Conservation (phyloP, 768 basidiomycete species). For the Pleurotus tuoliensis region DNA sequence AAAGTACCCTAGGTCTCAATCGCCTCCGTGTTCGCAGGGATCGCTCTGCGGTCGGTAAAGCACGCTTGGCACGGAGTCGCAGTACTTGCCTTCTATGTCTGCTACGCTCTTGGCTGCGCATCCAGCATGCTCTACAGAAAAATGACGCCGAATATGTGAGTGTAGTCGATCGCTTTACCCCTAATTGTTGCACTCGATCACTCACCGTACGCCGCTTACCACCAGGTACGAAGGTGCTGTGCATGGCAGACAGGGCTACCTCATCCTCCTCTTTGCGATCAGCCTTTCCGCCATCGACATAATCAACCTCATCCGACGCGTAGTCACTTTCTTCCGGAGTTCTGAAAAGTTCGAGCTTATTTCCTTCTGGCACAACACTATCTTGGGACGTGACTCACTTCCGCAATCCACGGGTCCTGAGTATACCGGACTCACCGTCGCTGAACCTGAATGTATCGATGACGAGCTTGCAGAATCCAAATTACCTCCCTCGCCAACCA, state of each 20-base stretch:
- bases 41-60: constrained; percentile 74
- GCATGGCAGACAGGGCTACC: constrained; percentile 64
- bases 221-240: constrained; percentile 63
- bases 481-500: constrained; percentile 19
- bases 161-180: constrained; percentile 16
- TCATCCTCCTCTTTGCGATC: constrained; percentile 34
- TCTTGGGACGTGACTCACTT: constrained; percentile 44
- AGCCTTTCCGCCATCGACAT: constrained; percentile 48
- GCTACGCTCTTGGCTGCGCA: constrained; percentile 61
- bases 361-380: constrained; percentile 52
- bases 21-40: constrained; percentile 41
- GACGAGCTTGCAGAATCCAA: constrained; percentile 45
- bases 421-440: constrained; percentile 54
- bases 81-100: constrained; percentile 59
- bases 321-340: constrained; percentile 42
- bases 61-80: constrained; percentile 59
- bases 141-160: constrained; percentile 80
- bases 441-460: constrained; percentile 38
- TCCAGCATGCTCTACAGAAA: constrained; percentile 71
- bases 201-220: constrained; percentile 14
- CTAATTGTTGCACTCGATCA: constrained; percentile 6
- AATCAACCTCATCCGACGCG: constrained; percentile 42
- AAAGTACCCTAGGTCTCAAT: not conserved
- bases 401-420: constrained; percentile 31
- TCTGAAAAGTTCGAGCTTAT: constrained; percentile 41